Percentiles rank a stretch among this genome's conserved stretches.
These are phyloP conservation scores for Fusarium anthophilum DNA, from an alignment of 2,329 filamentous ascomycete species.

Conservation along the genomic window DNA sequence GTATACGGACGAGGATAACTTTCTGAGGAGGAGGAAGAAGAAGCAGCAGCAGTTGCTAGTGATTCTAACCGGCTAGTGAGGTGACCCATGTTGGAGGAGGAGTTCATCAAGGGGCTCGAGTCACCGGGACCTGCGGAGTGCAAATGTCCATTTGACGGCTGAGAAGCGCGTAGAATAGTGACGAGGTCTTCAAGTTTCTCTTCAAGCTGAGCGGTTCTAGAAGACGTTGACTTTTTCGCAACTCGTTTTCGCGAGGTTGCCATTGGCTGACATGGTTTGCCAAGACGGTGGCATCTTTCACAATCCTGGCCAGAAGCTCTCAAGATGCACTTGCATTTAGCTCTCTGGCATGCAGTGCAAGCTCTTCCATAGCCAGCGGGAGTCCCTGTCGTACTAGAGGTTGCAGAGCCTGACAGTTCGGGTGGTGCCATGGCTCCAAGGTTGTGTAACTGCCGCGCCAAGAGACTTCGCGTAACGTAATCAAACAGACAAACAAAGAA, in stretches of 20 bases:
- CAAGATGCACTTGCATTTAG: constrained; percentile 61
- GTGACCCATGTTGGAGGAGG: constrained; percentile 15
- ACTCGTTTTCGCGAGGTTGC: constrained; percentile 52
- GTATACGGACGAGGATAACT: constrained; percentile 9
- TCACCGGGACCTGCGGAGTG: constrained; percentile 16
- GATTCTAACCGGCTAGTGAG: constrained; percentile 49
- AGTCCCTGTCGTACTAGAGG: constrained; percentile 30
- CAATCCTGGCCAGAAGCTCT: constrained; percentile 46
- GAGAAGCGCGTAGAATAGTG: constrained; percentile 52
- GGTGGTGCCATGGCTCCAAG: constrained; percentile 37
- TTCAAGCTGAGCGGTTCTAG: constrained; percentile 57
- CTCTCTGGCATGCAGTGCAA: constrained; percentile 57
- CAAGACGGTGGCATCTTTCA: constrained; percentile 56
- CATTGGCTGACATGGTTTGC: constrained; percentile 59
- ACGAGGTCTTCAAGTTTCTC: constrained; percentile 61
- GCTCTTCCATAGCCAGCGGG: constrained; percentile 55
- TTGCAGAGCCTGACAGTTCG: constrained; percentile 10
- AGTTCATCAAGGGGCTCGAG: constrained; percentile 9
- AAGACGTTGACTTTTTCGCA: constrained; percentile 46
- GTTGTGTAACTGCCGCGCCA: not conserved
- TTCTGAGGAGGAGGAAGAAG: constrained; percentile 37
- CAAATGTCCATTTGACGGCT: constrained; percentile 30
- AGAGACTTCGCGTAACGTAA: not conserved
- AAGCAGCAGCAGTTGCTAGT: constrained; percentile 49
- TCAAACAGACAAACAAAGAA: not conserved